These are phyloP conservation scores for Daldinia childiae DNA, from an alignment of 495 filamentous ascomycete species.

Conservation along the genomic window DNA sequence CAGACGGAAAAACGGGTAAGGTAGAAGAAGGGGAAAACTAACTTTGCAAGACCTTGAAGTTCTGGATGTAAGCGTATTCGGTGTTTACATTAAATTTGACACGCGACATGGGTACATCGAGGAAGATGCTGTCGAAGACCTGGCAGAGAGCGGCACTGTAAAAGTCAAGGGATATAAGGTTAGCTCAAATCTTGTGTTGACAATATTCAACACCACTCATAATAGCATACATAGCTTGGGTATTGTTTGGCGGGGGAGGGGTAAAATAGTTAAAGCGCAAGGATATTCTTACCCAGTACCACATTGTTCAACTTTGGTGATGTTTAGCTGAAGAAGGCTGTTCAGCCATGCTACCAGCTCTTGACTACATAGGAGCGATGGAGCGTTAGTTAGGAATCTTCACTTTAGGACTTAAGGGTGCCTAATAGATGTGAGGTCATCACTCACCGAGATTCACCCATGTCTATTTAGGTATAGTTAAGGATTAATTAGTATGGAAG, in stretches of 20 bases:
- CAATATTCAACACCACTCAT: not conserved
- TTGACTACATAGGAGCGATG: constrained; percentile 67
- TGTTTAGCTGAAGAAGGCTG: constrained; percentile 94
- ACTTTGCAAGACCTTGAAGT: constrained; percentile 98
- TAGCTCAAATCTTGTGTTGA: constrained; percentile 30
- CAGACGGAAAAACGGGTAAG: not conserved
- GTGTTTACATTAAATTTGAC: constrained; percentile 98
- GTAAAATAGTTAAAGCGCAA: constrained; percentile 46
- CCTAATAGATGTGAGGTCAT: constrained; percentile 6
- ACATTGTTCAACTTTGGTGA: constrained; percentile 99
- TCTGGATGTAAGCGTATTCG: constrained; percentile 97
- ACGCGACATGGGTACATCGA: constrained; percentile 93
- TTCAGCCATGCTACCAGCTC: constrained; percentile 97
- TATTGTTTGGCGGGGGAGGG: constrained; percentile 48
- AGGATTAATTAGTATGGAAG: constrained; percentile 1
- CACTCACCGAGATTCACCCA: constrained; percentile 44
- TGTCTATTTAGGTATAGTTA: constrained; percentile 26
- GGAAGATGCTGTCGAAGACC: constrained; percentile 96
- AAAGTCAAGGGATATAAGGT: constrained; percentile 10
- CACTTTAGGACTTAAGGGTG: not conserved
- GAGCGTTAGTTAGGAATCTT: constrained; percentile 19
- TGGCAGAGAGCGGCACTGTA: constrained; percentile 93
- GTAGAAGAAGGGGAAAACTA: constrained; percentile 49
- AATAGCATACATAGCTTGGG: not conserved
- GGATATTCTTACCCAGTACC: constrained; percentile 85